These are phyloP conservation scores for Spathaspora sp. DNA, from an alignment of 805 yeast genomes.

Conservation along the genomic window DNA sequence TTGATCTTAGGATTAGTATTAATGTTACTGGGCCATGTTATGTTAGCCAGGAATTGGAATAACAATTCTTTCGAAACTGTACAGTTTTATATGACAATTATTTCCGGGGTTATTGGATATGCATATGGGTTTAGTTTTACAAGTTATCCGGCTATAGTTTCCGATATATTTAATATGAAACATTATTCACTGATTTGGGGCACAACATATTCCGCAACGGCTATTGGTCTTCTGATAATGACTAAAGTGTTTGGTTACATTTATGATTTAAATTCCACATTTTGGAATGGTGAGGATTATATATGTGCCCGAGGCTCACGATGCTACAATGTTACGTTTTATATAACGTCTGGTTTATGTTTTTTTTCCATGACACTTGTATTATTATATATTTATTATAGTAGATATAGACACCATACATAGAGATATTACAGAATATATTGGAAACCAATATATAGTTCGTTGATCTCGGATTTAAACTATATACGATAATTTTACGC, in stretches of 20 bases:
- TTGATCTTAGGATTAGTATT: conserved; percentile 23
- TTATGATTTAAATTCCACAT: conserved; percentile 23
- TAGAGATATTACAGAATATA: too few relatives aligned
- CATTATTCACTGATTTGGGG: conserved; percentile 34
- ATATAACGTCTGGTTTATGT: conserved; percentile 21
- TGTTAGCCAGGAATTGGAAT: conserved; percentile 14
- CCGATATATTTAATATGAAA: conserved; percentile 30
- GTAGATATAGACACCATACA: not conserved
- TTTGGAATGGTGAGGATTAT: conserved; percentile 14
- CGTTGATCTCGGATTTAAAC: not conserved
- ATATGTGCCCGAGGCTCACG: conserved; percentile 26
- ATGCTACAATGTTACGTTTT: conserved; percentile 25
- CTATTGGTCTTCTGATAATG: conserved; percentile 28
- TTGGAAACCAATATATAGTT: too few relatives aligned
- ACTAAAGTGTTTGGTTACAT: conserved; percentile 28
- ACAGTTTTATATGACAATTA: conserved; percentile 18
- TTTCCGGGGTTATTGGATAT: conserved; percentile 27
- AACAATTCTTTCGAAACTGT: conserved; percentile 5
- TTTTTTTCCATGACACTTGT: conserved; percentile 16
- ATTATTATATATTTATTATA: conserved; percentile 16
- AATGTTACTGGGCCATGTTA: conserved; percentile 27
- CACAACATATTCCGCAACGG: conserved; percentile 27
- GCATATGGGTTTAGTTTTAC: conserved; percentile 34
- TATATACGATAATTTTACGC: not conserved
- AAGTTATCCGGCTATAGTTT: conserved; percentile 29